These are phyloP conservation scores for Umbelopsis ramanniana DNA, from an alignment of 192 early-diverging fungal species.

Conservation along the genomic window DNA sequence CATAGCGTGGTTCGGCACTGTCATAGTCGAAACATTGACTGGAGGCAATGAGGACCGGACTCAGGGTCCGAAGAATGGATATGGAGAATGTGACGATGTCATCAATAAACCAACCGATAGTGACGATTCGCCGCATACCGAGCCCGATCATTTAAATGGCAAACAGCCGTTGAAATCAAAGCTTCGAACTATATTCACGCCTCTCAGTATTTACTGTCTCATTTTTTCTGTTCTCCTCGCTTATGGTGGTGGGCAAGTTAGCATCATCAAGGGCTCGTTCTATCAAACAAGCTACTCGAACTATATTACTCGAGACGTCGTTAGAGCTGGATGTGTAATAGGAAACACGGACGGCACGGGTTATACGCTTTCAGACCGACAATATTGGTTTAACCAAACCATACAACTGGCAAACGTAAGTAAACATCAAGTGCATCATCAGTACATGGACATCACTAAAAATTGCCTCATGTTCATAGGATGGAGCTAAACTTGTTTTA, in stretches of 20 bases:
- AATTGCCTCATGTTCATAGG: neutral
- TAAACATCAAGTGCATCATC: neutral
- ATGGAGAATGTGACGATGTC: neutral
- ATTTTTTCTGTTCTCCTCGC: neutral
- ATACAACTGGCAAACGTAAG: constrained; percentile 24
- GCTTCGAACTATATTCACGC: neutral
- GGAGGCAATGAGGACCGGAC: neutral
- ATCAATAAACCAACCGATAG: neutral
- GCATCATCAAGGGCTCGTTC: constrained; percentile 13
- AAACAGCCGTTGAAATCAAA: neutral
- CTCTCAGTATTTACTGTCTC: neutral
- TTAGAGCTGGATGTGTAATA: constrained; percentile 25
- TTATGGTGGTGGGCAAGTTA: constrained; percentile 23
- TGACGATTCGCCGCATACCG: neutral
- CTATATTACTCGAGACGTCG: constrained; percentile 6
- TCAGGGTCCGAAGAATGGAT: neutral
- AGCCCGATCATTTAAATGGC: neutral
- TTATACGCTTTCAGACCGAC: neutral
- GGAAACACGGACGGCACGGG: neutral
- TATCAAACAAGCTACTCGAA: constrained; percentile 11
- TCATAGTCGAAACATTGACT: neutral
- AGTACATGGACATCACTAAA: neutral
- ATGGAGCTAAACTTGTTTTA: constrained; percentile 25
- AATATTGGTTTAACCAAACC: constrained; percentile 20
- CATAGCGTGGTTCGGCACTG: constrained; percentile 7